A percentile compares a stretch with the other conserved stretches of the same genome.
Conservation (phyloP, 305 asterid species). For the Fraxinus albicans region DNA sequence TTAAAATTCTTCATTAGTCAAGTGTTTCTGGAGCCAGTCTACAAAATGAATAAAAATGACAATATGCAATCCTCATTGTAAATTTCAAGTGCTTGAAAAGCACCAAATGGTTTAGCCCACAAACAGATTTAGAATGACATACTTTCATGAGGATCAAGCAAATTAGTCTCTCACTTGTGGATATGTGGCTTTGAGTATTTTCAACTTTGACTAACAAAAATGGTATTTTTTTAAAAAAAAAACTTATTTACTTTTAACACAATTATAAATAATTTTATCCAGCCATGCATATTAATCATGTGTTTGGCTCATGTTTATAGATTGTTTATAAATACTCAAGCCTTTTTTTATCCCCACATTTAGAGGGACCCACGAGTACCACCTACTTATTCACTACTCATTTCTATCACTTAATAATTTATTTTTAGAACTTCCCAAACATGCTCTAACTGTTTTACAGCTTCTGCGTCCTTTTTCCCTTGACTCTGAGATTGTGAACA, state of each 20-base stretch:
- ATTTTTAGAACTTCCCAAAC: background rate
- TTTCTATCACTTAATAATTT: background rate
- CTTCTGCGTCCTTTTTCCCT: background rate
- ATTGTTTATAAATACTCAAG: background rate
- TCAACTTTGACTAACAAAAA: background rate
- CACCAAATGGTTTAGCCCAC: background rate
- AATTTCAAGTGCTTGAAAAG: background rate
- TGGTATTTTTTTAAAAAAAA: background rate
- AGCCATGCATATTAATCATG: background rate
- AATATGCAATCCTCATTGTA: background rate
- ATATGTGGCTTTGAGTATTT: background rate
- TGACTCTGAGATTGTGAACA: background rate
- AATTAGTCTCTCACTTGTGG: background rate
- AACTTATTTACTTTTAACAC: background rate
- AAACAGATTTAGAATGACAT: background rate
- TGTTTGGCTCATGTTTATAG: background rate
- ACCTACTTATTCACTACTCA: background rate
- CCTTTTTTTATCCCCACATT: background rate
- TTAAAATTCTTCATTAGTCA: background rate
- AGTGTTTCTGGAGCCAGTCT: background rate
- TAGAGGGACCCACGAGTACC: background rate
- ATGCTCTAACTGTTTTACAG: background rate
- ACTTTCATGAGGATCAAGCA: background rate
- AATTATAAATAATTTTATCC: background rate
- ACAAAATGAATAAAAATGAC: background rate